Percentiles rank a stretch among this genome's conserved stretches.
Conservation (phyloP, 176 grass and related monocot species). For the Alloteropsis semialata region DNA sequence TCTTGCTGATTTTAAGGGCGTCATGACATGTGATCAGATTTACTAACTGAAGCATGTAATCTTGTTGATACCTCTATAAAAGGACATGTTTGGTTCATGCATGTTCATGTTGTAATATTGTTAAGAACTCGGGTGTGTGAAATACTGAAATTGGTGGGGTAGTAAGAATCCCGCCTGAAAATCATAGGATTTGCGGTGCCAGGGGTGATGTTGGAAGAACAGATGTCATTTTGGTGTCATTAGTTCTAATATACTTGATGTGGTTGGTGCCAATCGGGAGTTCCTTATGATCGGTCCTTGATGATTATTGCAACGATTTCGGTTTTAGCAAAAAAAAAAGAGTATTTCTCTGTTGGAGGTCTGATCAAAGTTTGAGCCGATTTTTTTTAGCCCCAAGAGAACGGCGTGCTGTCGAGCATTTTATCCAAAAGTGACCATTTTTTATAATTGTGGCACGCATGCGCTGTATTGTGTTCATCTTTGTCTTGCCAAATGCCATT, state of each 20-base stretch:
- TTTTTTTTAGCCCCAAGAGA: not conserved
- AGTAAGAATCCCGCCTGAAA: not conserved
- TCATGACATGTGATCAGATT: not conserved
- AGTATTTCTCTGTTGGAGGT: not conserved
- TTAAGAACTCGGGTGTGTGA: not conserved
- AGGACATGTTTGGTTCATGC: not conserved
- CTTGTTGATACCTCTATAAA: not conserved
- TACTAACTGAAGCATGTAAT: not conserved
- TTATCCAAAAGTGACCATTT: not conserved
- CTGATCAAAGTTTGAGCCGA: not conserved
- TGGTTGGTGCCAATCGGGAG: not conserved
- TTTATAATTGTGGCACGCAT: not conserved
- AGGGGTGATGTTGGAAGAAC: not conserved
- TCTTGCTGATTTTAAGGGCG: not conserved
- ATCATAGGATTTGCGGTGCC: not conserved
- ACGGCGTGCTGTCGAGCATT: not conserved
- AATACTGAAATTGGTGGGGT: not conserved
- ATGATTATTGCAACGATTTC: not conserved
- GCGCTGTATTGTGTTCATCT: not conserved
- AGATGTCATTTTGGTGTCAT: not conserved
- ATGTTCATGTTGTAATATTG: not conserved
- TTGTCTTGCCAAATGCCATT: constrained; percentile 1
- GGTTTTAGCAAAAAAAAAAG: not conserved
- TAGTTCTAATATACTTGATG: not conserved
- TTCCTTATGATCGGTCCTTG: not conserved